phyloP scores from a whole-genome alignment of 768 basidiomycete species.

The Trametes punicea region DNA sequence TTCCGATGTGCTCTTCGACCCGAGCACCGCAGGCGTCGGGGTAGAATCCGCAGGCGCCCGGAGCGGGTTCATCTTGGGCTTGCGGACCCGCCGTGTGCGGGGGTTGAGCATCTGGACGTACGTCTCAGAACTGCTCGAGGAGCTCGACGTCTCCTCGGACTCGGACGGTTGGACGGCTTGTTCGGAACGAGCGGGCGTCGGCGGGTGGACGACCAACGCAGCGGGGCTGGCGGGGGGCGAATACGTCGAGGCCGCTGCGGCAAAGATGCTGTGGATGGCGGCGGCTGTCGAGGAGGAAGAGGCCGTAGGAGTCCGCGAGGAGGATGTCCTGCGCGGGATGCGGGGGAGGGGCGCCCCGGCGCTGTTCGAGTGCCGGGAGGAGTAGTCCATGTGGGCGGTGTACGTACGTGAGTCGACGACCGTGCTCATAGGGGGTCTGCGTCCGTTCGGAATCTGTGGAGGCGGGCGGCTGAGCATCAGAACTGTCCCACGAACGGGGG shows the following conservation, averaged over 20 bases:
- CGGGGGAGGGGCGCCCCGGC: conserved; percentile 61
- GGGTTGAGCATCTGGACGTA: conserved; percentile 22
- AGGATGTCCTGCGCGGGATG: conserved; percentile 50
- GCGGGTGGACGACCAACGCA: conserved; percentile 26
- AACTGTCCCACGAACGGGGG: neutral
- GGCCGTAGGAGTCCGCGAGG: conserved; percentile 15
- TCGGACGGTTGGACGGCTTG: neutral
- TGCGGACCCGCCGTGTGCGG: conserved; percentile 27
- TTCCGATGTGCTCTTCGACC: conserved; percentile 10
- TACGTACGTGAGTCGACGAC: conserved; percentile 8
- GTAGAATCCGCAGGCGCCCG: conserved; percentile 42
- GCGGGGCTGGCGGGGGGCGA: conserved; percentile 18
- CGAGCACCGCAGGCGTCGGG: conserved; percentile 39
- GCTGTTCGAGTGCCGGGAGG: conserved; percentile 42
- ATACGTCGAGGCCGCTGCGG: conserved; percentile 35
- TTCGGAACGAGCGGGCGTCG: conserved; percentile 23
- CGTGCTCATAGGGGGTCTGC: conserved; percentile 17
- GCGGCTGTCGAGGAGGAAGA: conserved; percentile 21
- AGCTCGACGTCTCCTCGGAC: conserved; percentile 12
- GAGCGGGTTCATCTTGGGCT: conserved; percentile 27
- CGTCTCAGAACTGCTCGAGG: conserved; percentile 19
- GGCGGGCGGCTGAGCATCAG: neutral
- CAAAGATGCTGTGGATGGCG: conserved; percentile 60
- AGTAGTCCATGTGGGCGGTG: conserved; percentile 22
- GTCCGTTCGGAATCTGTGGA: conserved; percentile 13